A percentile compares a stretch with the other conserved stretches of the same genome.
Conservation (phyloP, 345 rosid species). For the Lagerstroemia speciosa region DNA sequence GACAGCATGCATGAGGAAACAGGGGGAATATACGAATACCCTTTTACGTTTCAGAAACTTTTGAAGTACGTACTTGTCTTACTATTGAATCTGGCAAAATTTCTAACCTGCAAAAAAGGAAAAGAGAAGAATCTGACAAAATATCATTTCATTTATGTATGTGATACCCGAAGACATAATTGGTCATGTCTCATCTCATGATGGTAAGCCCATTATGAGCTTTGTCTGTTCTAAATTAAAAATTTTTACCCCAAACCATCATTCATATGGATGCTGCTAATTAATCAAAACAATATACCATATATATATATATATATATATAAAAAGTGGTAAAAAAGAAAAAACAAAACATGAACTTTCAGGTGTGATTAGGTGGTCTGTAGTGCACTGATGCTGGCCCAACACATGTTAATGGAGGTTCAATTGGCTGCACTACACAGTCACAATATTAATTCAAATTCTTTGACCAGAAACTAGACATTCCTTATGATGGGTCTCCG, state of each 20-base stretch:
- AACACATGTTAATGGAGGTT: background rate
- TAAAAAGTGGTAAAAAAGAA: background rate
- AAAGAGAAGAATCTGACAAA: too few species aligned
- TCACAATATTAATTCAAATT: background rate
- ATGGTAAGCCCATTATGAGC: background rate
- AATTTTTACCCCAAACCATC: background rate
- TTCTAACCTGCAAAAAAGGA: too few species aligned
- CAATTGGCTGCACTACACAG: background rate
- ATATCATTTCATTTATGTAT: background rate
- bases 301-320: too few species aligned
- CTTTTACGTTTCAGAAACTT: background rate
- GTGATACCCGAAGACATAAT: background rate
- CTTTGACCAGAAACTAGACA: background rate
- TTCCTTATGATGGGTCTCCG: background rate
- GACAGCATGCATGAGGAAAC: background rate
- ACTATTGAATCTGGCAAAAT: background rate
- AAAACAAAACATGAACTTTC: background rate
- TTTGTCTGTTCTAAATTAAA: background rate
- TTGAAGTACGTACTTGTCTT: background rate
- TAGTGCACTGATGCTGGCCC: background rate
- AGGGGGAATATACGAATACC: background rate
- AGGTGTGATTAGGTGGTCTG: background rate
- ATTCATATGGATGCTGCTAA: background rate
- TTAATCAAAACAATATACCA: background rate
- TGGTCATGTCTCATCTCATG: background rate